Evolutionary conservation across 192 early-diverging fungal genomes (phyloP), one percentile per base, ranked within the genome.

Genomic region (Ramicandelaber brevisporus): DNA sequence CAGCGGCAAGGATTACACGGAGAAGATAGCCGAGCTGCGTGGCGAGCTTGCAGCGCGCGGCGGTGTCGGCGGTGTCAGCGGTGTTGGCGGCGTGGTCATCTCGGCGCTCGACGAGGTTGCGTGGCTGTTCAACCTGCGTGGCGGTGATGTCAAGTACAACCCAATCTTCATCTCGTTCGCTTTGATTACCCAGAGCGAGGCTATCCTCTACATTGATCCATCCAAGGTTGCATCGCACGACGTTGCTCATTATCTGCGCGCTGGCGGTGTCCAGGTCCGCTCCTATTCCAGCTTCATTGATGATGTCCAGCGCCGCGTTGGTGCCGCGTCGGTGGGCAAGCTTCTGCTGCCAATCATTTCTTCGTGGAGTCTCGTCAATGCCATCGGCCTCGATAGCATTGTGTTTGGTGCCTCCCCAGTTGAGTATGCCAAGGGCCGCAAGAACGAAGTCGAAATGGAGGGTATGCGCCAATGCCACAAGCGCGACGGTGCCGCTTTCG

Each of bases 61-160:
- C 9, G n/a, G n/a, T n/a, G n/a, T n/a, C n/a, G n/a, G n/a, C n/a
- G n/a, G n/a, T n/a, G 63, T 73, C 43, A 62, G 61, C 30, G 46
- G 55, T 17, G 50, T 46, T 4, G 65, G 62, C 34, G 92, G 79
- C 15, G 60, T 81, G 27, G 65, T 86, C 2, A 65, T 89, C 3
- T 70, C 85, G 5, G 84, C 73, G 6, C 57, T 98, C 29, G 92
- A 93, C 48, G 92, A 97, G 54, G 65, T 97, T 37, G 81, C 82
- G 6, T 97, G 92, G 92, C 59, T 97, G 18, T 84, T 85, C 51
- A 97, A 97, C 44, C 52, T 97, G 30, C 75, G 92, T 34, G 92
- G 92, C n/a, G 69, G 70, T 14, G 92, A 97, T 40, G 78, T 97
- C 40, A 55, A 60, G 28, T 97, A 70, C 62, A 97, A 97, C 40